Evolutionary conservation across 1,284 basidiomycete genomes (phyloP).

Genomic region (Xanthoconium separans): DNA sequence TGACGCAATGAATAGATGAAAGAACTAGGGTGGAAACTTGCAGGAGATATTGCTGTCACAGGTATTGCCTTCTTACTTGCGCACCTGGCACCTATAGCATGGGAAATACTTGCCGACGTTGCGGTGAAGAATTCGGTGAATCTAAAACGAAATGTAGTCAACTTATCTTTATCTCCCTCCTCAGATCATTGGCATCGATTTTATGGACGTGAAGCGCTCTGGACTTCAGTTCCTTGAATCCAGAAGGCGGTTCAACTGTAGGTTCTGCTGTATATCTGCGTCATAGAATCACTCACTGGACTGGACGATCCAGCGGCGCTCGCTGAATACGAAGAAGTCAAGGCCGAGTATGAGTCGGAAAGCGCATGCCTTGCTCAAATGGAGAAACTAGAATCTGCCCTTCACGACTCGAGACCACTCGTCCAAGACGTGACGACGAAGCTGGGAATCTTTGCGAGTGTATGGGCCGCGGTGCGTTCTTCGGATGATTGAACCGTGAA

Average conservation of each 20-base stretch:
- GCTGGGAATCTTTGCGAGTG: slow-evolving; percentile 17
- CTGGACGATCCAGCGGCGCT: slow-evolving; percentile 7
- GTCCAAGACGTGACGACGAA: slow-evolving; percentile 19
- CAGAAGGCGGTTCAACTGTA: slow-evolving; percentile 6
- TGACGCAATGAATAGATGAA: slow-evolving; percentile 16
- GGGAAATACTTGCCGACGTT: slow-evolving; percentile 6
- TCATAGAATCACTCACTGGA: neutral
- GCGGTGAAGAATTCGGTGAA: slow-evolving; percentile 1
- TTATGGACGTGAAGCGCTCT: slow-evolving; percentile 1
- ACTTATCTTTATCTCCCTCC: neutral
- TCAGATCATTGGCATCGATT: slow-evolving; percentile 10
- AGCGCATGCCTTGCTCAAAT: slow-evolving; percentile 12
- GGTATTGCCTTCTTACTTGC: slow-evolving; percentile 20
- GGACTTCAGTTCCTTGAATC: slow-evolving; percentile 6
- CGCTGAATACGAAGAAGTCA: slow-evolving; percentile 6
- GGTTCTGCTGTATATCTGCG: neutral
- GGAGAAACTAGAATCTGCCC: slow-evolving; percentile 7
- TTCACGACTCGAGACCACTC: slow-evolving; percentile 15
- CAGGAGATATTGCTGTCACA: slow-evolving; percentile 14
- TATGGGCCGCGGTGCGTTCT: slow-evolving; percentile 20
- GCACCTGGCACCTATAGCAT: slow-evolving; percentile 10
- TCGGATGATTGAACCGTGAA: neutral
- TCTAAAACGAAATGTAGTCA: too few relatives aligned
- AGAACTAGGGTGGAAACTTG: slow-evolving; percentile 18
- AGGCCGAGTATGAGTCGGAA: slow-evolving; percentile 12